Conservation (phyloP, 176 grass and related monocot genomes). For the Aegilops longissima region DNA sequence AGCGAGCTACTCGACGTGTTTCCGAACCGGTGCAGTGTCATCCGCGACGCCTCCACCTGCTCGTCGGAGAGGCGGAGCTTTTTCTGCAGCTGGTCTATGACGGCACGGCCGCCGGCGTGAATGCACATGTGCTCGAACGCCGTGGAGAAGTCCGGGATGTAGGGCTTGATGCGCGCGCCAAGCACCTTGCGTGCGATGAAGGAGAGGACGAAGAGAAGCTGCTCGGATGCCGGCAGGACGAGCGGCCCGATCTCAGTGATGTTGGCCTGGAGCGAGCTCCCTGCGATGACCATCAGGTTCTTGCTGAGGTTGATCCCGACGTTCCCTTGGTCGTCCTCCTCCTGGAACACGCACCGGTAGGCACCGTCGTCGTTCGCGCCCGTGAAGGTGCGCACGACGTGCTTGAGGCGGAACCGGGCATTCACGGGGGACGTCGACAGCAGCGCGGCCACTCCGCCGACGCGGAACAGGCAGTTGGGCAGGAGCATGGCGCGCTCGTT, state of each 20-base stretch:
- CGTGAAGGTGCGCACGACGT: no score
- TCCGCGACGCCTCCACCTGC: slow-evolving; percentile 62
- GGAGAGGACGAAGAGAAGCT: background rate
- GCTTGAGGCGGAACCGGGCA: no score
- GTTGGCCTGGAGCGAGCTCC: background rate
- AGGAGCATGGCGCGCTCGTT: slow-evolving; percentile 57
- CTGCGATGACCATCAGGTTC: background rate
- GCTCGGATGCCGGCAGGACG: background rate
- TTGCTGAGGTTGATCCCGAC: background rate
- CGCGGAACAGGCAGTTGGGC: slow-evolving; percentile 64
- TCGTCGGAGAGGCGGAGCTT: slow-evolving; percentile 10
- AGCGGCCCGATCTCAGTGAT: background rate
- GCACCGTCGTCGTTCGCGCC: background rate
- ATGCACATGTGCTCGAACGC: background rate
- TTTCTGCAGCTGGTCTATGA: background rate
- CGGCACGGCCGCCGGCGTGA: background rate
- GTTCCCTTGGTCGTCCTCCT: background rate
- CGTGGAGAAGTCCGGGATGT: background rate
- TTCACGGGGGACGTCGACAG: no score
- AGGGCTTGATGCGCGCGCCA: background rate
- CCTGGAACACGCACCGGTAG: background rate
- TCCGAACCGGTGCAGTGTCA: slow-evolving; percentile 69
- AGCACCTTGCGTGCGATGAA: background rate
- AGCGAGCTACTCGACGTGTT: slow-evolving; percentile 62
- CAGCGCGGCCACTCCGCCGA: no score